phyloP scores from a whole-genome alignment of 148 eudicot species.

The Fallopia convolvulus region DNA sequence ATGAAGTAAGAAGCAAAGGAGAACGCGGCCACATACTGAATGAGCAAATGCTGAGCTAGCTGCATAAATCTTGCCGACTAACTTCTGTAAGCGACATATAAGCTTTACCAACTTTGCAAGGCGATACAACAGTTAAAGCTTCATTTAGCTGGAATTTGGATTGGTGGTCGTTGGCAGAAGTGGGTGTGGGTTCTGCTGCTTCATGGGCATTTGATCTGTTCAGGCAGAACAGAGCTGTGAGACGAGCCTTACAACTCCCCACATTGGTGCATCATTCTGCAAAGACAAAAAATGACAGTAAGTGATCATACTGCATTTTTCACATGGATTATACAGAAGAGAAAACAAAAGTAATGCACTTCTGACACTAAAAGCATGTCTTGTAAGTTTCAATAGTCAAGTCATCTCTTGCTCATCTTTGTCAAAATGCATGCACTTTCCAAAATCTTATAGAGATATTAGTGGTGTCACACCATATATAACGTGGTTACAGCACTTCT shows the following conservation, averaged over 20 bases:
- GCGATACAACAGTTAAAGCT: not conserved
- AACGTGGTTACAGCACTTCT: not conserved
- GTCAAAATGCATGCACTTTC: not conserved
- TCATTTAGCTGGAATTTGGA: not conserved
- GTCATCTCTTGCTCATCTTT: not conserved
- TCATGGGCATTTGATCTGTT: constrained; percentile 13
- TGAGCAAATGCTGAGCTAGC: constrained; percentile 1
- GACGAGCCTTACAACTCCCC: constrained; percentile 67
- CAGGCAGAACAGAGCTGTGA: constrained; percentile 48
- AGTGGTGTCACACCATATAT: not conserved
- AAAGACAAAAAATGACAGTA: constrained; percentile 9
- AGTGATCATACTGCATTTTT: not conserved
- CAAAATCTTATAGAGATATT: not conserved
- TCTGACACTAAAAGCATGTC: not conserved
- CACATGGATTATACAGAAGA: not conserved
- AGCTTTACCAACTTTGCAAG: not conserved
- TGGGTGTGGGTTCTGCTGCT: not conserved
- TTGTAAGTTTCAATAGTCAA: too few relatives aligned
- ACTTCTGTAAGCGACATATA: not conserved
- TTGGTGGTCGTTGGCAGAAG: not conserved
- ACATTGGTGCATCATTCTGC: constrained; percentile 85
- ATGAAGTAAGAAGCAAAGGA: not conserved
- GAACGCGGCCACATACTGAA: not conserved
- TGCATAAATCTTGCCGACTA: not conserved
- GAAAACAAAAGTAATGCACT: not conserved